phyloP scores from a whole-genome alignment of 371 early-diverging fungal species.

The Thermomucor indicae-seudaticae region DNA sequence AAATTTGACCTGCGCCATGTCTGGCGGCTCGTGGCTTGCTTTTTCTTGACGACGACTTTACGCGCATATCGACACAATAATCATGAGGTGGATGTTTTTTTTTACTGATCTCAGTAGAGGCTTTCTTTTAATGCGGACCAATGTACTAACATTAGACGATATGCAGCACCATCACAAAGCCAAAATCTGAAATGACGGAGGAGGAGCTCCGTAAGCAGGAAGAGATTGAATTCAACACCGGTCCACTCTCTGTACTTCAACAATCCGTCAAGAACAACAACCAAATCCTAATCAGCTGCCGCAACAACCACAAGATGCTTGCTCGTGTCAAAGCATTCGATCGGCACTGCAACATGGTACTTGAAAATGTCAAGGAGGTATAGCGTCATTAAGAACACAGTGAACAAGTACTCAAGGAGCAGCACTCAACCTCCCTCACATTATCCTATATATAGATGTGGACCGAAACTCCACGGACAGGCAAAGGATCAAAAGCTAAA shows the following conservation, averaged over 20 bases:
- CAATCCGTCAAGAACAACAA: slow-evolving; percentile 95
- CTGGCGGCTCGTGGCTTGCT: too few species aligned
- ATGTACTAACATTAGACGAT: too few species aligned
- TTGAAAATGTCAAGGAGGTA: slow-evolving; percentile 98
- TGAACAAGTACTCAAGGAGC: background rate
- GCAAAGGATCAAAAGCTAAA: slow-evolving; percentile 91
- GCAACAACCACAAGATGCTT: slow-evolving; percentile 96
- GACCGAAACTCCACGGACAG: slow-evolving; percentile 89
- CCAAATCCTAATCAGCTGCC: slow-evolving; percentile 91
- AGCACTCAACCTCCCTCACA: background rate
- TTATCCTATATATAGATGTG: slow-evolving; percentile 71
- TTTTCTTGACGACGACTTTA: too few species aligned
- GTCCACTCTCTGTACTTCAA: slow-evolving; percentile 94
- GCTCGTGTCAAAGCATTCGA: slow-evolving; percentile 98
- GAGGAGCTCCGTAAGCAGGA: slow-evolving; percentile 91
- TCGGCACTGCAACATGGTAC: slow-evolving; percentile 98
- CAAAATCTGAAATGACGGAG: slow-evolving; percentile 86
- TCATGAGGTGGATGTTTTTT: too few species aligned
- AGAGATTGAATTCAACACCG: slow-evolving; percentile 95
- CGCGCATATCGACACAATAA: too few species aligned
- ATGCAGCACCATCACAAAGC: slow-evolving; percentile 29
- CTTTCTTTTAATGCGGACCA: too few species aligned
- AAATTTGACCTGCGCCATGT: too few species aligned
- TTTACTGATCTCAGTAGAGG: too few species aligned
- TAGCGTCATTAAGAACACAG: slow-evolving; percentile 1